Conservation (phyloP, 345 rosid species). For the Salix koriyanagi region DNA sequence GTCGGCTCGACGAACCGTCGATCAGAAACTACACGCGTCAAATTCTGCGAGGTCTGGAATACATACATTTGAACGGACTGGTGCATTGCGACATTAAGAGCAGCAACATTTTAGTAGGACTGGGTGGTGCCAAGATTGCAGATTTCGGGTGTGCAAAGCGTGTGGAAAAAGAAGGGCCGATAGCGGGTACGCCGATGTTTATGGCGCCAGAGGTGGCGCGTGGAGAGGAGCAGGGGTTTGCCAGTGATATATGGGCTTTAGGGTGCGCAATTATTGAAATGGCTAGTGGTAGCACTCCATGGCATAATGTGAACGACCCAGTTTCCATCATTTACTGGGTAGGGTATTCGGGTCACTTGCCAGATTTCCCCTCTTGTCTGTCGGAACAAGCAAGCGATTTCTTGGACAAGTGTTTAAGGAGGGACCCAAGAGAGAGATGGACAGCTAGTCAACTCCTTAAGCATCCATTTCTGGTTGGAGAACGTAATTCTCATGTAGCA, state of each 20-base stretch:
- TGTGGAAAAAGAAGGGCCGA: conserved; percentile 24
- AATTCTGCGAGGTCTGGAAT: conserved; percentile 51
- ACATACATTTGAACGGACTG: conserved; percentile 50
- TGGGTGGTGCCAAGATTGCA: conserved; percentile 49
- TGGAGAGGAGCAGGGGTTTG: conserved; percentile 62
- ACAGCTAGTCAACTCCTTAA: conserved; percentile 31
- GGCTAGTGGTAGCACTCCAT: conserved; percentile 52
- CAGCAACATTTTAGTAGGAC: conserved; percentile 51
- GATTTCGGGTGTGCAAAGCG: conserved; percentile 75
- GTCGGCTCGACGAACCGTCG: conserved; percentile 34
- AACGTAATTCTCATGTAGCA: conserved; percentile 4
- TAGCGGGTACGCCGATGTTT: conserved; percentile 62
- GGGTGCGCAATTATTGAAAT: conserved; percentile 81
- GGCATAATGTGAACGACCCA: conserved; percentile 24
- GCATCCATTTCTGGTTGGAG: conserved; percentile 33
- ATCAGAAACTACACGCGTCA: conserved; percentile 48
- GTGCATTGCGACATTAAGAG: conserved; percentile 82
- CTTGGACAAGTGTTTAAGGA: conserved; percentile 39
- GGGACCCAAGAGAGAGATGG: conserved; percentile 42
- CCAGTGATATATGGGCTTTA: conserved; percentile 64
- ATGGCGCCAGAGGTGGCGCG: conserved; percentile 91
- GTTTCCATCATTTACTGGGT: conserved; percentile 31
- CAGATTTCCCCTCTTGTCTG: conserved; percentile 31
- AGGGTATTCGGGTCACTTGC: conserved; percentile 32
- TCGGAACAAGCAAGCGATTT: conserved; percentile 37